These are phyloP conservation scores for Cyathus striatus DNA, from an alignment of 768 basidiomycete genomes.

Conservation along the genomic window DNA sequence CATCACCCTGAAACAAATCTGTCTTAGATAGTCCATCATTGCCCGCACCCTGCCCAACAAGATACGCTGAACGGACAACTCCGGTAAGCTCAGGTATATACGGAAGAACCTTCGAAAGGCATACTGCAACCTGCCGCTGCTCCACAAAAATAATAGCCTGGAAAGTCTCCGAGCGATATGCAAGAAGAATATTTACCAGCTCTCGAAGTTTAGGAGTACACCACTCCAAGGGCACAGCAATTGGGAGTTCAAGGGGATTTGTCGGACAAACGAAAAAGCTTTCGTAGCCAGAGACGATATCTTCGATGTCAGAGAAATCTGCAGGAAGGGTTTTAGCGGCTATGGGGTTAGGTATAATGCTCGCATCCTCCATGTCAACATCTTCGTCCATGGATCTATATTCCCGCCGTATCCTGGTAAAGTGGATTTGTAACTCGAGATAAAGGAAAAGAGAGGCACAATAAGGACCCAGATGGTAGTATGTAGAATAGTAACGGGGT, in stretches of 20 bases:
- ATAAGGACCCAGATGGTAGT: conserved; percentile 65
- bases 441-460: conserved; percentile 71
- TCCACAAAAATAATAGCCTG: conserved; percentile 87
- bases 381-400: conserved; percentile 7
- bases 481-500: conserved; percentile 56
- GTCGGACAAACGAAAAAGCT: conserved; percentile 39
- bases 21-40: conserved; percentile 34
- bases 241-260: conserved; percentile 25
- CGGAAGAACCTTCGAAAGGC: conserved; percentile 60
- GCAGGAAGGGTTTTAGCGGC: conserved; percentile 22
- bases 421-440: conserved; percentile 49
- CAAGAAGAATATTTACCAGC: conserved; percentile 57
- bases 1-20: conserved; percentile 47
- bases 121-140: conserved; percentile 74
- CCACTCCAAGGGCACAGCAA: conserved; percentile 50
- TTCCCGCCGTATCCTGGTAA: conserved; percentile 30
- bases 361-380: conserved; percentile 8
- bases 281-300: conserved; percentile 42
- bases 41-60: conserved; percentile 66
- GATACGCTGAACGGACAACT: conserved; percentile 53
- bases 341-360: conserved; percentile 7
- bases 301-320: conserved; percentile 26
- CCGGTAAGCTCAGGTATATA: conserved; percentile 52
- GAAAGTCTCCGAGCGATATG: conserved; percentile 49
- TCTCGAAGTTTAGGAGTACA: conserved; percentile 67